These are phyloP conservation scores for Kwoniella sp. DNA, from an alignment of 768 basidiomycete genomes.

Conservation along the genomic window DNA sequence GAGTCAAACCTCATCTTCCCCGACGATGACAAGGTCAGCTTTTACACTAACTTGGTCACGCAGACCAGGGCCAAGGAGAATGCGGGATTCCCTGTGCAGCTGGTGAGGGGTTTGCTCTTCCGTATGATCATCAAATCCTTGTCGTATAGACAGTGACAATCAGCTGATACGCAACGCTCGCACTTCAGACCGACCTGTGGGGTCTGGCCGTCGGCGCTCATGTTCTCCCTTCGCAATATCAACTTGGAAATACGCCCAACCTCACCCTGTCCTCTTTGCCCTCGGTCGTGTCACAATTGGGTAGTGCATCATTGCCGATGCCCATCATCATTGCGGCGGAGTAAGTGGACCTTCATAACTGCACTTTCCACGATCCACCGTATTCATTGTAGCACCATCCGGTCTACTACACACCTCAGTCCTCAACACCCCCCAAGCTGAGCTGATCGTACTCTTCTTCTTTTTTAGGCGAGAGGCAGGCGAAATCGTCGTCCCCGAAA, in stretches of 20 bases:
- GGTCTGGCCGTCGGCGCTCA: slow-evolving; percentile 51
- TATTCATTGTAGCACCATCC: too few species aligned
- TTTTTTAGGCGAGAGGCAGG: slow-evolving; percentile 43
- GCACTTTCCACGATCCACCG: too few species aligned
- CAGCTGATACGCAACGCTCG: slow-evolving; percentile 9
- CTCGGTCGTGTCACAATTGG: slow-evolving; percentile 27
- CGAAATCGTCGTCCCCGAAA: slow-evolving; percentile 49
- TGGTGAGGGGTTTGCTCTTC: slow-evolving; percentile 23
- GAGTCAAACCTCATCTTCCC: slow-evolving; percentile 54
- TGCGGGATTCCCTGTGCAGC: slow-evolving; percentile 50
- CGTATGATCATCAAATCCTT: slow-evolving; percentile 12
- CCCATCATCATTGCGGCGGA: slow-evolving; percentile 56
- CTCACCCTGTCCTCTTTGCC: slow-evolving; percentile 45
- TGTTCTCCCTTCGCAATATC: slow-evolving; percentile 52
- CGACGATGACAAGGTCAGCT: slow-evolving; percentile 44
- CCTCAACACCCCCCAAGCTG: neutral
- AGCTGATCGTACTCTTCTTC: neutral
- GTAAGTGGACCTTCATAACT: slow-evolving; percentile 17
- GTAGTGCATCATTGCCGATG: slow-evolving; percentile 46
- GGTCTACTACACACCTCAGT: too few species aligned
- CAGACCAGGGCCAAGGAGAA: slow-evolving; percentile 49
- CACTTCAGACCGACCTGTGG: slow-evolving; percentile 51
- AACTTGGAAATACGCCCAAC: slow-evolving; percentile 49
- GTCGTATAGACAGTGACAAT: neutral
- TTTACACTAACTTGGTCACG: slow-evolving; percentile 51